These are phyloP conservation scores for Pneumocystis jirovecii DNA, from an alignment of 1,139 yeast species.

Conservation along the genomic window DNA sequence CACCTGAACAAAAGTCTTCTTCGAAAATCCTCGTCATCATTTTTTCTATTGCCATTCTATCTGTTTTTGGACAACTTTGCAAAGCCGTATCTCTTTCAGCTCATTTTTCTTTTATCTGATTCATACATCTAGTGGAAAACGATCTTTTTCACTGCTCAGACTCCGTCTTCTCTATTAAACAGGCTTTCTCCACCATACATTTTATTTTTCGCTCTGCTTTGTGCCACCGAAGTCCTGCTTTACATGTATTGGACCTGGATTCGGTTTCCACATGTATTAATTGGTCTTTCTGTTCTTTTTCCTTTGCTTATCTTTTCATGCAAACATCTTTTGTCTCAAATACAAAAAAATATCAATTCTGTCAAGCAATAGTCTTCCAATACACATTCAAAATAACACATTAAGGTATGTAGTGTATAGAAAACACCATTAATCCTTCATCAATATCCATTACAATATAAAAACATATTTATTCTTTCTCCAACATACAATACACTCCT, in stretches of 20 bases:
- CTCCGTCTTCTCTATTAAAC: not conserved
- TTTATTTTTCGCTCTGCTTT: constrained; percentile 3
- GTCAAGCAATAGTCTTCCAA: not conserved
- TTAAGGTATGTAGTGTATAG: too few relatives aligned
- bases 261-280: not conserved
- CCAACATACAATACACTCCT: too few relatives aligned
- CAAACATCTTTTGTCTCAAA: not conserved
- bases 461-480: too few relatives aligned
- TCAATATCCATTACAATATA: too few relatives aligned
- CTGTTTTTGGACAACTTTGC: not conserved
- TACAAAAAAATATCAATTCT: not conserved
- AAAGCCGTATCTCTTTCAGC: not conserved
- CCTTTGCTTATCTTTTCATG: not conserved
- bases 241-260: constrained; percentile 8
- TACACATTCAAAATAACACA: too few relatives aligned
- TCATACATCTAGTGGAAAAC: constrained; percentile 2
- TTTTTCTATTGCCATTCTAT: constrained; percentile 1
- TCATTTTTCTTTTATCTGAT: not conserved
- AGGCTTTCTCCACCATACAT: constrained; percentile 4
- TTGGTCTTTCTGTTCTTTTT: not conserved
- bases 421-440: too few relatives aligned
- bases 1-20: constrained; percentile 1
- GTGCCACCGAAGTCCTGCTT: constrained; percentile 3
- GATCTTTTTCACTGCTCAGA: not conserved
- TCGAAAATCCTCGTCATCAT: constrained; percentile 1